Conservation (phyloP, 208 protist genomes). For the Angomonas desouzai region DNA sequence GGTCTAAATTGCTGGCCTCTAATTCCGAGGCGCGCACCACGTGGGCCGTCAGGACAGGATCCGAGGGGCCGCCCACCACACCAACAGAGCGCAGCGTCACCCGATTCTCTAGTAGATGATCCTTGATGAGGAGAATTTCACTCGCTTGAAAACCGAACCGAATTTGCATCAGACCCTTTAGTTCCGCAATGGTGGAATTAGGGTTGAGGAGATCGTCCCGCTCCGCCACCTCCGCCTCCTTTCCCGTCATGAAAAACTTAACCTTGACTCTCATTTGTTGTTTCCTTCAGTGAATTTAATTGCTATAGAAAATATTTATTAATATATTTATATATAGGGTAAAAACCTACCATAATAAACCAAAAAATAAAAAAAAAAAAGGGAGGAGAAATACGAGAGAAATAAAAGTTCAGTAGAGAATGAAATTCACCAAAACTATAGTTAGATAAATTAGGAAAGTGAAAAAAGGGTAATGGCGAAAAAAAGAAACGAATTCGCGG, state of each 20-base stretch:
- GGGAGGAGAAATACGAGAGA: no score
- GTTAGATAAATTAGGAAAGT: no score
- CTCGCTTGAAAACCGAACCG: constrained; percentile 70
- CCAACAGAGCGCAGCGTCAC: constrained; percentile 36
- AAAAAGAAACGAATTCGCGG: no score
- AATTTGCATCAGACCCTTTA: constrained; percentile 82
- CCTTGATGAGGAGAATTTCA: constrained; percentile 48
- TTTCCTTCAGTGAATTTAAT: no score
- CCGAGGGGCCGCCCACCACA: constrained; percentile 31
- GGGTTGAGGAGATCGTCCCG: constrained; percentile 57
- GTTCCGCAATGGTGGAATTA: constrained; percentile 61
- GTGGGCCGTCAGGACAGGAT: constrained; percentile 51
- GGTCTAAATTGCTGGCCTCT: constrained; percentile 43
- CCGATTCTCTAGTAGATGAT: constrained; percentile 59
- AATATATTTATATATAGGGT: no score
- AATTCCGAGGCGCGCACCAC: constrained; percentile 53
- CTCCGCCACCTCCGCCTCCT: constrained; percentile 48
- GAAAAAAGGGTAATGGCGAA: no score
- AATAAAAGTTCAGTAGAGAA: no score
- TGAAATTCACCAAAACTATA: no score
- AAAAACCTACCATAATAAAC: no score
- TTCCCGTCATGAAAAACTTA: constrained; percentile 76
- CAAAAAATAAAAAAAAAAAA: no score
- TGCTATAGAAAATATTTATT: no score
- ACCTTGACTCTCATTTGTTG: constrained; percentile 70